Evolutionary conservation across 106 monocot species (phyloP), one percentile per base, ranked within the genome.

Genomic region (Dendrobium officinale): DNA sequence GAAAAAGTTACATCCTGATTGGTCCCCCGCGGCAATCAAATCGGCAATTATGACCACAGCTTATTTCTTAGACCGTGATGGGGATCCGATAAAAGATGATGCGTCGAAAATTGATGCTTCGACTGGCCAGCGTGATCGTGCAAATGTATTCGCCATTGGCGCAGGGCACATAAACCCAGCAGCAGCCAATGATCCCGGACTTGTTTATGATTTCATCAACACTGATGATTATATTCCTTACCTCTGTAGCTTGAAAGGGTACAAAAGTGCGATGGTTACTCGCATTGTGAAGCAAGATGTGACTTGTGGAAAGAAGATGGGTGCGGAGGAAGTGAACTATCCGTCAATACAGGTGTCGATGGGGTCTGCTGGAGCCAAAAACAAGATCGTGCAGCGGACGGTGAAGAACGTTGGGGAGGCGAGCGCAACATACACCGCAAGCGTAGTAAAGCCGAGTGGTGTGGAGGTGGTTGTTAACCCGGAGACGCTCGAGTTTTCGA

Each of bases 391-490:
- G 22, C 76, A 24, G 8, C 44, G 90, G 11, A 90, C 80, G 33
- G 86, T 84, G 55, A 90, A 49, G 64, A 84, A 88, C 48, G 86
- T 90, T 4, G 85, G 86, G 31, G 77, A 86, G 41, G 59, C 44
- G 6, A 22, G 17, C 24, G 70, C 77, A 0, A 49, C 8, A 15
- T 89, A 82, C 73, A 9, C 1, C 5, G 79, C 64, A 0, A 61
- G 16, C n/a, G 61, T 86, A 2, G 81, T 72, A 9, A 47, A 43
- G 31, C 83, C 81, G 4, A 44, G n/a, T 0, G 79, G 84, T 9
- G 81, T 82, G 72, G 13, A 16, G 22, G 82, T 86, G 33, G 67
- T 16, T 20, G 84, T 89, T 11, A 6, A 48, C 89, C 31, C 89
- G 47, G 10, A 27, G 16, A 59, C 0, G 41, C 75, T 89, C 42